A percentile compares a stretch with the other conserved stretches of the same genome.
Conservation (phyloP, 768 basidiomycete genomes). For the Suillus bovinus region DNA sequence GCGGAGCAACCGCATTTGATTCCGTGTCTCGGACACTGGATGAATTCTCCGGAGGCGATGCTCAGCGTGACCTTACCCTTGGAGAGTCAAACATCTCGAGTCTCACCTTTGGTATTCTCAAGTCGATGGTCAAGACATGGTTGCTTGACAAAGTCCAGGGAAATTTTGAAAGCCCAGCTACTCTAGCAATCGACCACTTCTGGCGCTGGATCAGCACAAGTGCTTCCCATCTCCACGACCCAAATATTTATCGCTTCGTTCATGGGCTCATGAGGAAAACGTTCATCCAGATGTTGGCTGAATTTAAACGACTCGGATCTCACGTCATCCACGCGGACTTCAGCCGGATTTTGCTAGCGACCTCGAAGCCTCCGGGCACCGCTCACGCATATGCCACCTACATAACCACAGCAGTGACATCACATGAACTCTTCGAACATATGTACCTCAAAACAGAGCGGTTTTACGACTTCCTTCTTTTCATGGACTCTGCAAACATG, state of each 20-base stretch:
- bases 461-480: constrained; percentile 92
- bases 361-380: constrained; percentile 93
- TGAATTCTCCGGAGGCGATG: constrained; percentile 72
- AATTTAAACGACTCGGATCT: constrained; percentile 93
- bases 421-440: constrained; percentile 94
- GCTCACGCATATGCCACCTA: constrained; percentile 96
- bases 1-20: constrained; percentile 92
- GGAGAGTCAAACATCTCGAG: constrained; percentile 90
- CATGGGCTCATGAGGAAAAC: constrained; percentile 97
- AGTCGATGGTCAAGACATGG: constrained; percentile 89
- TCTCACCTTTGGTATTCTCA: constrained; percentile 82
- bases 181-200: constrained; percentile 85
- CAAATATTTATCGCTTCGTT: constrained; percentile 89
- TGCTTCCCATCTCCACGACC: constrained; percentile 86
- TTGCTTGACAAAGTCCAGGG: constrained; percentile 80
- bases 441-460: constrained; percentile 82
- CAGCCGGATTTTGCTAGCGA: constrained; percentile 84
- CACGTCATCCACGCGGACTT: constrained; percentile 95
- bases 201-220: constrained; percentile 96
- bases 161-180: constrained; percentile 64
- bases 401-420: constrained; percentile 89
- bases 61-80: constrained; percentile 68
- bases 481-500: constrained; percentile 95
- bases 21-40: constrained; percentile 89
- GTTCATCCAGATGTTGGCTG: constrained; percentile 94